A percentile compares a stretch with the other conserved stretches of the same genome.
phyloP scores from a whole-genome alignment of 148 eudicot species.

The Vaccinium darrowii region DNA sequence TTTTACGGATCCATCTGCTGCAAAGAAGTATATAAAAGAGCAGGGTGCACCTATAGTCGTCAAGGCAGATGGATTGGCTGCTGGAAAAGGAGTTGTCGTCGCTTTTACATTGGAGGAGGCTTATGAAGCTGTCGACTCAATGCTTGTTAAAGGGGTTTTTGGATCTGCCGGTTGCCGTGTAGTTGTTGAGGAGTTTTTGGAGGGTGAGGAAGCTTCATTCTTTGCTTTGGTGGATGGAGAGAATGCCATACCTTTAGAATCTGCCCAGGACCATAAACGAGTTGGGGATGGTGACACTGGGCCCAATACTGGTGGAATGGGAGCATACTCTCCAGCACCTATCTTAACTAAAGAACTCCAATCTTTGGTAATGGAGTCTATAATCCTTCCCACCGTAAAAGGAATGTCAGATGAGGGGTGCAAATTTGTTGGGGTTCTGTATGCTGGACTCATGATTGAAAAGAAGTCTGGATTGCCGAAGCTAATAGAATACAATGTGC shows the following conservation, averaged over 20 bases:
- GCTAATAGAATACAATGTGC: conserved; percentile 88
- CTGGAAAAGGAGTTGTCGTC: conserved; percentile 94
- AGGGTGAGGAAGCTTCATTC: conserved; percentile 95
- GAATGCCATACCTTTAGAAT: conserved; percentile 81
- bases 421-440: conserved; percentile 90
- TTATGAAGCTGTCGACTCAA: conserved; percentile 79
- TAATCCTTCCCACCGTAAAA: conserved; percentile 75
- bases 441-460: conserved; percentile 96
- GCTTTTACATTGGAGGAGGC: conserved; percentile 84
- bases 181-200: conserved; percentile 78
- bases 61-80: conserved; percentile 94
- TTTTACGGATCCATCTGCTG: conserved; percentile 70
- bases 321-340: conserved; percentile 96
- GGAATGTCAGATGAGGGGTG: conserved; percentile 92
- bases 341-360: conserved; percentile 78
- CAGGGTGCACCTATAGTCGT: conserved; percentile 91
- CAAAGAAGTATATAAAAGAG: conserved; percentile 72
- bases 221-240: conserved; percentile 95
- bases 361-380: conserved; percentile 71
- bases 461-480: conserved; percentile 89
- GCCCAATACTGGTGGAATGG: conserved; percentile 98
- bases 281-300: conserved; percentile 93
- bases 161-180: conserved; percentile 85
- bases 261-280: conserved; percentile 97
- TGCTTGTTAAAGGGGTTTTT: conserved; percentile 69